Evolutionary conservation across 495 filamentous ascomycete genomes (phyloP).

Genomic region (Trichocladium uniseriatum): DNA sequence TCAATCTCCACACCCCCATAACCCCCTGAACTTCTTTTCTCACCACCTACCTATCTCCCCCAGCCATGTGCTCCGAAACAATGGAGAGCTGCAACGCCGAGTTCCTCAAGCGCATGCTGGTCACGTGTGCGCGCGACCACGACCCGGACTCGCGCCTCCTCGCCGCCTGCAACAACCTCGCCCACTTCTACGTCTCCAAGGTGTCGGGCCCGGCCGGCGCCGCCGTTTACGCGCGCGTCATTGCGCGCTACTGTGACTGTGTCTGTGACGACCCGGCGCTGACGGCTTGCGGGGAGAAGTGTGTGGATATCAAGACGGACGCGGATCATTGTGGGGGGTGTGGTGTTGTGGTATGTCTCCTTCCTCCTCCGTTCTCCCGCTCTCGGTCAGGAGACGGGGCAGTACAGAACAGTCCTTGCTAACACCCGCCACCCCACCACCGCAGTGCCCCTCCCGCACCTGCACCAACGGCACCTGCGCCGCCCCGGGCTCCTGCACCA

Average conservation of each 20-base stretch:
- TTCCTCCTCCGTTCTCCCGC: neutral
- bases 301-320: conserved; percentile 7
- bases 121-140: conserved; percentile 2
- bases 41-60: too few relatives aligned
- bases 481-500: neutral
- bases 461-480: too few relatives aligned
- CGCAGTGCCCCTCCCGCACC: too few relatives aligned
- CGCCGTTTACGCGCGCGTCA: neutral
- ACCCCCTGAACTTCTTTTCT: too few relatives aligned
- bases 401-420: too few relatives aligned
- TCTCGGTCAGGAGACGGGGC: too few relatives aligned
- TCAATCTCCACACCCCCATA: too few relatives aligned
- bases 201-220: neutral
- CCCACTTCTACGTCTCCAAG: conserved; percentile 2
- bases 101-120: conserved; percentile 3
- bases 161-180: neutral
- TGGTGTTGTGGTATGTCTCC: neutral
- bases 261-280: neutral
- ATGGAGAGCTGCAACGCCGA: conserved; percentile 7
- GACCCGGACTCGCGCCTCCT: neutral
- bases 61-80: neutral
- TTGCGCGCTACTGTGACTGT: conserved; percentile 5
- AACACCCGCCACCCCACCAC: too few relatives aligned
- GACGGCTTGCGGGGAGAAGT: conserved; percentile 5
- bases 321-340: conserved; percentile 8